Evolutionary conservation across 345 rosid genomes (phyloP), one percentile per base, ranked within the genome.

Genomic region (Limnanthes douglasii): DNA sequence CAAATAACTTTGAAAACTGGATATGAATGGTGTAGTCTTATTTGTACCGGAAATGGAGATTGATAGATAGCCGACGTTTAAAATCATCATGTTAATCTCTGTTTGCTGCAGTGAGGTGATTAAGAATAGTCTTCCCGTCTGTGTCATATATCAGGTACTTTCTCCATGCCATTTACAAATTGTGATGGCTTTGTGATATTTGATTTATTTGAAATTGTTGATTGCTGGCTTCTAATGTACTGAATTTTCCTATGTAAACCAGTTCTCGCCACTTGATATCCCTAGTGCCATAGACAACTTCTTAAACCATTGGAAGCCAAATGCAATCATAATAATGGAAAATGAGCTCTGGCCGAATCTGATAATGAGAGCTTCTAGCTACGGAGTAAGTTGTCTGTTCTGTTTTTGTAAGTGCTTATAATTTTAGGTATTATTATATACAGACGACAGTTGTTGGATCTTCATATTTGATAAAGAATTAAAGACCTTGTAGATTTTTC

Each of bases 301-400:
- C 48, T 74, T 78, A 44, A 47, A 46, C 21, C 38, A 73, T 18
- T 88, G 97, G 97, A 75, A 71, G 50, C 95, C 97, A 13, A 68
- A 14, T 51, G 72, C 73, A 13, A 62, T 76, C 51, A 32, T 88
- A 39, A 41, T 83, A 38, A 41, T 88, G 69, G 97, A 88, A 70
- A 79, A 72, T 31, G 97, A 83, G 53, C 57, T 88, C 16, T 88
- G 95, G 93, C 97, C 95, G 21, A 88, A 88, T 53, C 90, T 88
- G 30, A 64, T 83, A 15, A 60, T 88, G 61, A 28, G 35, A 49
- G 74, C 95, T 66, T 58, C 93, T 18, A 54, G 45, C 47, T 58
- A 59, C 56, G 64, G 53, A 34, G 90, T 88, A 65, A 67, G 70
- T 75, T 40, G 37, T 52, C 19, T 35, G 27, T 23, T 29, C 23